phyloP scores from a whole-genome alignment of 768 basidiomycete genomes.

The Boletus patriciae region DNA sequence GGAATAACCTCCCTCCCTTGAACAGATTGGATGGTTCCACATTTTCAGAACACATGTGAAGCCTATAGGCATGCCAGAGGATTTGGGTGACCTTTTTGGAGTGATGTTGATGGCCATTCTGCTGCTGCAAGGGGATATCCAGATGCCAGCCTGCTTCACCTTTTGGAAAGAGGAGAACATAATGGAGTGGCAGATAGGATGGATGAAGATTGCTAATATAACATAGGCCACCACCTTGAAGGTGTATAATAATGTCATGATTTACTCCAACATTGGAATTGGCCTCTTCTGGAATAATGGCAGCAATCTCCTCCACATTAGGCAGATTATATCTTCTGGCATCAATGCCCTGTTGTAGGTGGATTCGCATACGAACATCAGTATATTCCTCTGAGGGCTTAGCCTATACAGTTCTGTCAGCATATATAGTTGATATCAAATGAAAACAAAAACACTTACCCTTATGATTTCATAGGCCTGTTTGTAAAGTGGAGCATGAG shows the following conservation, averaged over 20 bases:
- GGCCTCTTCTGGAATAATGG: slow-evolving; percentile 39
- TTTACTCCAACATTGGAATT: slow-evolving; percentile 6
- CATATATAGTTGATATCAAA: no score
- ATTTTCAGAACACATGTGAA: slow-evolving; percentile 5
- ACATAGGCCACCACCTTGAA: neutral
- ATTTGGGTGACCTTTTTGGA: neutral
- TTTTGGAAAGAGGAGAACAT: neutral
- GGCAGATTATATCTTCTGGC: slow-evolving; percentile 44
- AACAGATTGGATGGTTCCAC: slow-evolving; percentile 32
- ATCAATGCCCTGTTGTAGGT: slow-evolving; percentile 18
- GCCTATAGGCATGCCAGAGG: neutral
- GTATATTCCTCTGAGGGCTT: neutral
- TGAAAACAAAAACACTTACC: no score
- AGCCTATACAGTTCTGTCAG: no score
- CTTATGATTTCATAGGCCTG: neutral
- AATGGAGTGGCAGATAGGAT: slow-evolving; percentile 23
- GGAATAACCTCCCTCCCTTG: slow-evolving; percentile 40
- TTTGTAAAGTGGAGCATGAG: neutral
- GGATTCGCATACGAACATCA: slow-evolving; percentile 10
- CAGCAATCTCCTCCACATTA: slow-evolving; percentile 41
- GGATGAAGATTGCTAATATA: slow-evolving; percentile 21
- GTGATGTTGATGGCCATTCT: rapidly evolving
- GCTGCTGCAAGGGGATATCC: neutral
- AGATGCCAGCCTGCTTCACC: neutral
- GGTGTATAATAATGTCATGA: neutral